Evolutionary conservation across 495 filamentous ascomycete species (phyloP).

Genomic region (Daldinia loculata): DNA sequence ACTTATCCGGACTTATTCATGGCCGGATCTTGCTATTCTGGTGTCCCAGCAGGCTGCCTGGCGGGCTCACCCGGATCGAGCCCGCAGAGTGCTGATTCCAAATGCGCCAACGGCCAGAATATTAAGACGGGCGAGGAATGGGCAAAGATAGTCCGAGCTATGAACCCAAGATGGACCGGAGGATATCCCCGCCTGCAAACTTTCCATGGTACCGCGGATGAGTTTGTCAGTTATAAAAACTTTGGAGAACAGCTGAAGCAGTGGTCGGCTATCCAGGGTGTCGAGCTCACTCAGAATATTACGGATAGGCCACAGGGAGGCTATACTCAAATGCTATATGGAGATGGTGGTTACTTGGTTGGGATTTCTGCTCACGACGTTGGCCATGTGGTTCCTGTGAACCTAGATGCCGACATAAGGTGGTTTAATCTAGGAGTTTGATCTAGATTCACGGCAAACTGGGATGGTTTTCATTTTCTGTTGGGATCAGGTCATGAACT

Average conservation of each 20-base stretch:
- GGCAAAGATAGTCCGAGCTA: conserved; percentile 43
- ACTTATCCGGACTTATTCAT: conserved; percentile 54
- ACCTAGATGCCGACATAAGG: conserved; percentile 49
- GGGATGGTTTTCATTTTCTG: not conserved
- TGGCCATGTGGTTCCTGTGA: conserved; percentile 58
- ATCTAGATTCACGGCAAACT: no score
- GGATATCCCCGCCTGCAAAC: conserved; percentile 52
- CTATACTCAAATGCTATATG: conserved; percentile 57
- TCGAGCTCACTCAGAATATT: conserved; percentile 43
- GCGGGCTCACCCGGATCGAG: conserved; percentile 48
- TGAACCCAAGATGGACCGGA: conserved; percentile 50
- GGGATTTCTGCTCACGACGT: conserved; percentile 57
- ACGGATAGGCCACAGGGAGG: conserved; percentile 48
- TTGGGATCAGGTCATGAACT: not conserved
- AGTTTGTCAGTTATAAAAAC: conserved; percentile 47
- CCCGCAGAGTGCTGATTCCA: conserved; percentile 52
- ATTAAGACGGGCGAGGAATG: conserved; percentile 49
- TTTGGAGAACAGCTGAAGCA: conserved; percentile 59
- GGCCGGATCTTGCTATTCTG: conserved; percentile 53
- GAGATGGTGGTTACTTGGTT: conserved; percentile 51
- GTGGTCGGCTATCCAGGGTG: conserved; percentile 50
- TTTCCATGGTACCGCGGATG: conserved; percentile 50
- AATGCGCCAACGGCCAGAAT: conserved; percentile 49
- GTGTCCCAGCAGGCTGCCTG: conserved; percentile 51
- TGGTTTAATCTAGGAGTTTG: conserved; percentile 50